Base-by-base conservation (phyloP, 2,329 filamentous ascomycete species). In the Neofusicoccum umdonicola region DNA sequence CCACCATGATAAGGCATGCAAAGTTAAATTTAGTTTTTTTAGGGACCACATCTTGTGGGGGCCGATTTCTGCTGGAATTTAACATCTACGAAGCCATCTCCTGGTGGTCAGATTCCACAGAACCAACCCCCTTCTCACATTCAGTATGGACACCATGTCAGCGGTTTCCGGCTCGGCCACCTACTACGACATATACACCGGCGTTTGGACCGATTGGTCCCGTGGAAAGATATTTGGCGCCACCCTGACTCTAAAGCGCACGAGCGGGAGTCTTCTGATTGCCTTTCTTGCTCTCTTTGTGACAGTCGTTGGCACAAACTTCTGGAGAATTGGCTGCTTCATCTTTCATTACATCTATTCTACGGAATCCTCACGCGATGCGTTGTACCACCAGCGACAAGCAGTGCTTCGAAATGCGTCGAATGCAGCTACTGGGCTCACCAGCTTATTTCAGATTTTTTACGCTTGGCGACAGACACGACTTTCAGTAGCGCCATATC, bases 251-350 rank as follows among this genome's bases (percentile, higher is more conserved):
- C 9, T 15, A 8, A 47, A 8, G n/a, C 44, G 44, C n/a, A n/a
- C 44, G 9, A 8, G n/a, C n/a, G 44, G 44, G n/a, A 47, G 44
- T 15, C 19, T 47, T 47, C 19, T 47, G 7, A 47, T 47, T 47
- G 44, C 44, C 7, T 47, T 47, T 22, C 15, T 47, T 8, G 9
- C 44, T n/a, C 44, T 47, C n/a, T 47, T 47, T 22, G 6, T 47
- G 15, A 15, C 44, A 8, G 44, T 47, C 15, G 19, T 47, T 47
- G 44, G 44, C 44, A 47, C 44, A 47, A 47, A 22, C 44, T 39
- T 69, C 22, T 75, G 72, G 71, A 60, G 65, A 1, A 57, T 72
- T 9, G n/a, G 65, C 3, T 69, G 66, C 37, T 70, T 72, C 41
- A 13, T 52, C 0, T 39, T 70, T 2, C 71, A 74, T 51, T 57